Percentiles rank a stretch among this genome's conserved stretches.
Conservation (phyloP, 1,139 yeast genomes). For the Yamadazyma taylorii region DNA sequence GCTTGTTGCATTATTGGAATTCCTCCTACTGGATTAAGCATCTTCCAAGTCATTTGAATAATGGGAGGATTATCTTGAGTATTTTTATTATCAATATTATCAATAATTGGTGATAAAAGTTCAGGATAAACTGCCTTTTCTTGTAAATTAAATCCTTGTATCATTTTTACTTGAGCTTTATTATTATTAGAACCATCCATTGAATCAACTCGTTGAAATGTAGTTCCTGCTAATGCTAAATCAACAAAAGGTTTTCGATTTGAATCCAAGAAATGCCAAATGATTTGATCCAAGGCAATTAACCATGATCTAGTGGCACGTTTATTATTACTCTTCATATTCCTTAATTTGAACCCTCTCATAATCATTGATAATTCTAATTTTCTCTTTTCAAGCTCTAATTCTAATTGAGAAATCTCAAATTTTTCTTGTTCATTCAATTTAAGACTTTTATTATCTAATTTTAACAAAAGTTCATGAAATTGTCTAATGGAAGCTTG, state of each 20-base stretch:
- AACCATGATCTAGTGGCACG: conserved; percentile 33
- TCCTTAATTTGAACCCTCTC: conserved; percentile 62
- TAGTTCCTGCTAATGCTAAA: conserved; percentile 63
- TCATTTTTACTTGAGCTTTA: conserved; percentile 55
- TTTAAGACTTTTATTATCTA: conserved; percentile 31
- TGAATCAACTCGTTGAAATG: conserved; percentile 58
- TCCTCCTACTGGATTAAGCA: conserved; percentile 84
- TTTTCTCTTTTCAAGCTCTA: conserved; percentile 56
- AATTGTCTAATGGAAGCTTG: conserved; percentile 56
- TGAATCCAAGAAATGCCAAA: conserved; percentile 68
- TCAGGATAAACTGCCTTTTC: conserved; percentile 68
- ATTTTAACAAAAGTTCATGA: conserved; percentile 44
- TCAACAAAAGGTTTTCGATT: conserved; percentile 67
- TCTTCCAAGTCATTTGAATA: conserved; percentile 64
- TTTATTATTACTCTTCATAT: conserved; percentile 28
- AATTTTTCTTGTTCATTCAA: conserved; percentile 26
- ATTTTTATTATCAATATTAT: conserved; percentile 10
- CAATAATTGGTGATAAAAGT: conserved; percentile 55
- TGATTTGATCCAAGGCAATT: conserved; percentile 60
- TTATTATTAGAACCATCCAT: conserved; percentile 60
- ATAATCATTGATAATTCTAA: conserved; percentile 65
- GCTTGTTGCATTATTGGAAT: conserved; percentile 57
- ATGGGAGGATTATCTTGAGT: conserved; percentile 19
- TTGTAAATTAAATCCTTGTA: conserved; percentile 72
- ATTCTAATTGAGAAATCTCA: conserved; percentile 43